A percentile compares a stretch with the other conserved stretches of the same genome.
Evolutionary conservation across 2,329 filamentous ascomycete species (phyloP).

Genomic region (Ascochyta fabae): DNA sequence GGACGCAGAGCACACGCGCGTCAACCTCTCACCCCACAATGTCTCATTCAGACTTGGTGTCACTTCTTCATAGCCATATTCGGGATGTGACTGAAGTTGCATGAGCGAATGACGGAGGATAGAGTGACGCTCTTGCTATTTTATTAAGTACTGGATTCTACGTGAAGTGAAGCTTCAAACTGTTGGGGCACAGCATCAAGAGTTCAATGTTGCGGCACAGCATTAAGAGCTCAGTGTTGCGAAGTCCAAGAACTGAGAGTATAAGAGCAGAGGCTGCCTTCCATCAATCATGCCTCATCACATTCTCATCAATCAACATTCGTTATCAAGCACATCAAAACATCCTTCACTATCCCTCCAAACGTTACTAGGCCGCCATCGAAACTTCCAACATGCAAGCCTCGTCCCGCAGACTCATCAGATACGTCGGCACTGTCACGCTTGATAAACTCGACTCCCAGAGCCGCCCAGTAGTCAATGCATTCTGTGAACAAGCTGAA

Average conservation of each 20-base stretch:
- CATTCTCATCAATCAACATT: too few relatives aligned
- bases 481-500: too few relatives aligned
- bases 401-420: too few relatives aligned
- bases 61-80: constrained; percentile 11
- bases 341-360: too few relatives aligned
- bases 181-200: constrained; percentile 3
- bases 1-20: constrained; percentile 2
- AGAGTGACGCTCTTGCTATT: constrained; percentile 9
- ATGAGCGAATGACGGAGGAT: constrained; percentile 7
- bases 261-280: constrained; percentile 10
- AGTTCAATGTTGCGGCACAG: too few relatives aligned
- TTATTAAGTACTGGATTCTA: constrained; percentile 6
- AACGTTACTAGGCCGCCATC: too few relatives aligned
- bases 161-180: constrained; percentile 10
- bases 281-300: not conserved
- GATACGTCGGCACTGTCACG: too few relatives aligned
- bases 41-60: constrained; percentile 8
- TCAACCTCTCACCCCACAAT: constrained; percentile 6
- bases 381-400: too few relatives aligned
- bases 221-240: constrained; percentile 2
- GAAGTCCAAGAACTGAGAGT: constrained; percentile 11
- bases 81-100: constrained; percentile 7
- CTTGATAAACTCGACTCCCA: too few relatives aligned
- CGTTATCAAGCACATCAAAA: too few relatives aligned
- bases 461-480: too few relatives aligned